A percentile compares a stretch with the other conserved stretches of the same genome.
phyloP scores from a whole-genome alignment of 1,284 basidiomycete species.

The Ustilago tritici region DNA sequence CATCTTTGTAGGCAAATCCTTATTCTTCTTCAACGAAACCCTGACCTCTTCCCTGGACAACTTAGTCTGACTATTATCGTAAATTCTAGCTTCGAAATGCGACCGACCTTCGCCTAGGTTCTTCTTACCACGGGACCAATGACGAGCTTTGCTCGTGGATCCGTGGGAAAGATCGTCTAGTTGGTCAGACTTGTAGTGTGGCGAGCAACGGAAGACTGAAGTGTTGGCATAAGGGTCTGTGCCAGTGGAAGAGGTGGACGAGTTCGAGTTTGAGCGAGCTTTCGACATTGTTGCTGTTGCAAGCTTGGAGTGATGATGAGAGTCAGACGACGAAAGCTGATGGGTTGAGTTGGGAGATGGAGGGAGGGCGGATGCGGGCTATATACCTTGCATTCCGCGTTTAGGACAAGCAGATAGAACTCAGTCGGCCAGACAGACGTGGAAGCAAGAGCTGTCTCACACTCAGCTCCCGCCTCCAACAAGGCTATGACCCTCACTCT shows the following conservation, averaged over 20 bases:
- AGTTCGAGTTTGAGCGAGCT: slow-evolving; percentile 28
- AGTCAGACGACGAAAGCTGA: neutral
- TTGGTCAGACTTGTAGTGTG: slow-evolving; percentile 40
- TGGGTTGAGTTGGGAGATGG: neutral
- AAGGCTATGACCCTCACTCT: slow-evolving; percentile 6
- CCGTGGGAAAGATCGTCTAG: slow-evolving; percentile 50
- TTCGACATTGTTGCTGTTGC: slow-evolving; percentile 28
- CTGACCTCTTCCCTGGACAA: slow-evolving; percentile 17
- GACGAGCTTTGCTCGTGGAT: slow-evolving; percentile 35
- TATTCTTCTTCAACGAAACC: slow-evolving; percentile 47
- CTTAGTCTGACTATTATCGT: slow-evolving; percentile 17
- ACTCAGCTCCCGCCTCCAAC: neutral
- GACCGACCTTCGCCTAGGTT: slow-evolving; percentile 39
- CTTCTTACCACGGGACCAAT: slow-evolving; percentile 44
- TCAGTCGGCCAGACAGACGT: neutral
- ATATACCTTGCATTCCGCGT: neutral
- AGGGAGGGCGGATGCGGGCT: neutral
- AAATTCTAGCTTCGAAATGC: slow-evolving; percentile 30
- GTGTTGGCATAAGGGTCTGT: slow-evolving; percentile 41
- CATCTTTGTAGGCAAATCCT: slow-evolving; percentile 33
- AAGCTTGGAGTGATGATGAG: neutral
- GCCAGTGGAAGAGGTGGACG: slow-evolving; percentile 28
- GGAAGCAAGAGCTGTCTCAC: slow-evolving; percentile 5
- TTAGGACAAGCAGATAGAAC: neutral
- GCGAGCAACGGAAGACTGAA: slow-evolving; percentile 39